These are phyloP conservation scores for Candida orba DNA, from an alignment of 805 yeast genomes.

Conservation along the genomic window DNA sequence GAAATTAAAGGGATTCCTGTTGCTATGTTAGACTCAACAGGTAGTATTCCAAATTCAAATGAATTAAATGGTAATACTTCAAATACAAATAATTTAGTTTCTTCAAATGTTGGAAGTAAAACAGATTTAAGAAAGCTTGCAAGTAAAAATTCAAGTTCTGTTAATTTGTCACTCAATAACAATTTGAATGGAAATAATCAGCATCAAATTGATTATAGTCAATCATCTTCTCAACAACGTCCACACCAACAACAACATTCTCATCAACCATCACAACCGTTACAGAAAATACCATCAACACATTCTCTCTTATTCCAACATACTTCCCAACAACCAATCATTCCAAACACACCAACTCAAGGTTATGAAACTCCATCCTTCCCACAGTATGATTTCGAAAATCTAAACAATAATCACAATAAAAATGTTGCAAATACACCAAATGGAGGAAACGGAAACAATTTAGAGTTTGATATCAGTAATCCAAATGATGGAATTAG, in stretches of 20 bases:
- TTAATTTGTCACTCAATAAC: background rate
- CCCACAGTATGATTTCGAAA: constrained; percentile 13
- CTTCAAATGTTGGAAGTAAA: background rate
- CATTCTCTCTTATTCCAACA: background rate
- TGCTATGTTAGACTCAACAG: constrained; percentile 73
- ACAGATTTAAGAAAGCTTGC: constrained; percentile 15
- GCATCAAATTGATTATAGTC: background rate
- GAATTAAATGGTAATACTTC: no score
- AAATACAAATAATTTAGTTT: background rate
- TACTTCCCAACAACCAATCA: background rate
- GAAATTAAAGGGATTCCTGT: constrained; percentile 66
- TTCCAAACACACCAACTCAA: background rate
- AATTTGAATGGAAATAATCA: no score
- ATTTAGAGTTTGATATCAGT: constrained; percentile 6
- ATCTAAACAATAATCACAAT: constrained; percentile 3
- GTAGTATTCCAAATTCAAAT: constrained; percentile 38
- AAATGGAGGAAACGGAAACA: constrained; percentile 3
- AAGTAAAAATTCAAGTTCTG: constrained; percentile 10
- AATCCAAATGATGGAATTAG: constrained; percentile 18
- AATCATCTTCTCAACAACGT: background rate
- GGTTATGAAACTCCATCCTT: constrained; percentile 7
- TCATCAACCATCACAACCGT: background rate
- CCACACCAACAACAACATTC: constrained; percentile 3
- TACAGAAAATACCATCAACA: background rate
- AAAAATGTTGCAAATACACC: background rate